These are phyloP conservation scores for Penium margaritaceum DNA, from an alignment of 139 green algal species.

Conservation along the genomic window DNA sequence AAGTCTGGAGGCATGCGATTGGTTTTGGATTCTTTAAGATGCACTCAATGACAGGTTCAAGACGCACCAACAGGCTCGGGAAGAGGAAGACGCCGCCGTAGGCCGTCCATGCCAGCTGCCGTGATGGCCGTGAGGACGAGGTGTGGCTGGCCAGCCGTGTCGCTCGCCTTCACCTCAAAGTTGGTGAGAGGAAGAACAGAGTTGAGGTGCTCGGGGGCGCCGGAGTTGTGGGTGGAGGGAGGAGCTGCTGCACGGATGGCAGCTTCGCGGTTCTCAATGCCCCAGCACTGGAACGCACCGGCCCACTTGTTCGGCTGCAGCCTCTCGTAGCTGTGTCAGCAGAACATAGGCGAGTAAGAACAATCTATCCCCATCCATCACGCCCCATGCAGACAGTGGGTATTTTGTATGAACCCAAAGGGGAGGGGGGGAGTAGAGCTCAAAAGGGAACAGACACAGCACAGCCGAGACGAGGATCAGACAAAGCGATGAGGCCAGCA, in stretches of 20 bases:
- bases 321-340: constrained; percentile 47
- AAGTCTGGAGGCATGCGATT: too few relatives aligned
- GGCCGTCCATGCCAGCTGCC: constrained; percentile 53
- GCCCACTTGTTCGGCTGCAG: constrained; percentile 50
- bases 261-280: constrained; percentile 54
- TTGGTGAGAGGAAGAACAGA: too few relatives aligned
- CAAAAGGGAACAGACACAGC: not conserved
- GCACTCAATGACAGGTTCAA: too few relatives aligned
- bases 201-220: too few relatives aligned
- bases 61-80: constrained; percentile 24
- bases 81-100: constrained; percentile 23
- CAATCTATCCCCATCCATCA: too few relatives aligned
- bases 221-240: not conserved
- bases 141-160: constrained; percentile 61
- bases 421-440: too few relatives aligned
- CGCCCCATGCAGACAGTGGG: too few relatives aligned
- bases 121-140: constrained; percentile 52
- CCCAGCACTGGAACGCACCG: constrained; percentile 55
- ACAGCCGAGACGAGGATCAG: not conserved
- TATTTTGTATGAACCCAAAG: too few relatives aligned
- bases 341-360: too few relatives aligned
- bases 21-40: too few relatives aligned
- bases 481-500: not conserved
- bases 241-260: constrained; percentile 41
- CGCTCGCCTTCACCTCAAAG: constrained; percentile 55